These are phyloP conservation scores for Aspergillus saccharolyticus DNA, from an alignment of 495 filamentous ascomycete genomes.

Conservation along the genomic window DNA sequence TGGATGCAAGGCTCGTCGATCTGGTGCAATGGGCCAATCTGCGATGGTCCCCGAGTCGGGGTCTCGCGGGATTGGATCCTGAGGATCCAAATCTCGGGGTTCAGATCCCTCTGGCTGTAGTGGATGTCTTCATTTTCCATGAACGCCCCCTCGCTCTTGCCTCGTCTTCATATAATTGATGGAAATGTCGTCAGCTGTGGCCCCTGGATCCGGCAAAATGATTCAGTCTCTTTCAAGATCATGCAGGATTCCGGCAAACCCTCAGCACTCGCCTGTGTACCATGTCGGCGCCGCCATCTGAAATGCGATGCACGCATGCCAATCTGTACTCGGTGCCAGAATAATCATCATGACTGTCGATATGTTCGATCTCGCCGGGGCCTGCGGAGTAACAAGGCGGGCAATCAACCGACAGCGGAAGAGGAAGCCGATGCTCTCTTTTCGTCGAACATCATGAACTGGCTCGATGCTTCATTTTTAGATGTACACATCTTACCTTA, in stretches of 20 bases:
- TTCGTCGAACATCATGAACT: constrained; percentile 13
- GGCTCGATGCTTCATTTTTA: constrained; percentile 11
- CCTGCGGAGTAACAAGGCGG: constrained; percentile 28
- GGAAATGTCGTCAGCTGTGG: not conserved
- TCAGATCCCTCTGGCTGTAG: not conserved
- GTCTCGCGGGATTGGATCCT: not conserved
- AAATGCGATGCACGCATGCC: constrained; percentile 52
- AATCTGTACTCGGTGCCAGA: constrained; percentile 25
- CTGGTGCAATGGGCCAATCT: not conserved
- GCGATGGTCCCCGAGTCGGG: not conserved
- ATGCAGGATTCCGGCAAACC: constrained; percentile 11
- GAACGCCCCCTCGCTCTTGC: not conserved
- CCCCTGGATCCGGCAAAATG: not conserved
- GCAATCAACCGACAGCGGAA: constrained; percentile 4
- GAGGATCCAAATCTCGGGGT: not conserved
- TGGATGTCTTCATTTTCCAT: not conserved
- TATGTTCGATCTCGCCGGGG: constrained; percentile 26
- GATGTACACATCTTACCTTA: not conserved
- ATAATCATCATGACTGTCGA: constrained; percentile 17
- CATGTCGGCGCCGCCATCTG: constrained; percentile 52
- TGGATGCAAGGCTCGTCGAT: not conserved
- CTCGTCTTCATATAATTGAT: not conserved
- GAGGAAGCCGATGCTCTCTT: constrained; percentile 13
- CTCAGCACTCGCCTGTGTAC: constrained; percentile 49
- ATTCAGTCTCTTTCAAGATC: not conserved